Conservation (phyloP, 768 basidiomycete species). For the Phlebiopsis gigantea region DNA sequence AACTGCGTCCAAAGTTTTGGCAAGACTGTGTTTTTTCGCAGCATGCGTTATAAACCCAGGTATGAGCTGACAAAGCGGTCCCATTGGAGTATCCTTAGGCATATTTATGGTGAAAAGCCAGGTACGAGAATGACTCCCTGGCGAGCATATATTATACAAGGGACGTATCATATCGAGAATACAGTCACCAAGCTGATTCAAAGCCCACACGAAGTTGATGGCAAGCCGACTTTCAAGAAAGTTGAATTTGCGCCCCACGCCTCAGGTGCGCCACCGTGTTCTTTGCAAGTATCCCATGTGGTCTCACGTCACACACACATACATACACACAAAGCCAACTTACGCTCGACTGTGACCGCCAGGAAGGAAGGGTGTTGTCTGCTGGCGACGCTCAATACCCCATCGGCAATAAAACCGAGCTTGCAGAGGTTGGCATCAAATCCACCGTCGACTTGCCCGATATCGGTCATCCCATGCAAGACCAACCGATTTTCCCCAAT, state of each 20-base stretch:
- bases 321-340: not conserved
- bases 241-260: slow-evolving; percentile 7
- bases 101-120: too few relatives aligned
- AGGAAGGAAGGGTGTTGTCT: slow-evolving; percentile 16
- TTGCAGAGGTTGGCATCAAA: slow-evolving; percentile 16
- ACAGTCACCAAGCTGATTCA: slow-evolving; percentile 10
- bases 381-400: slow-evolving; percentile 26
- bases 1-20: too few relatives aligned
- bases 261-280: not conserved
- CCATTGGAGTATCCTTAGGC: too few relatives aligned
- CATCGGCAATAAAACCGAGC: slow-evolving; percentile 10
- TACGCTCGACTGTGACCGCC: slow-evolving; percentile 16
- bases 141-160: too few relatives aligned
- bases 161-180: too few relatives aligned
- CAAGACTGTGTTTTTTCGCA: too few relatives aligned
- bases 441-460: slow-evolving; percentile 23
- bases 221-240: not conserved
- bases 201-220: not conserved
- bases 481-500: slow-evolving; percentile 12
- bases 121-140: too few relatives aligned
- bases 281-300: too few relatives aligned
- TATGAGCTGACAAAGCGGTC: too few relatives aligned
- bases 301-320: too few relatives aligned
- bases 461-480: slow-evolving; percentile 21
- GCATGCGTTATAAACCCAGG: too few relatives aligned